Evolutionary conservation across 202 grass and related monocot genomes (phyloP), one percentile per base, ranked within the genome.

Genomic region (Digitaria exilis): DNA sequence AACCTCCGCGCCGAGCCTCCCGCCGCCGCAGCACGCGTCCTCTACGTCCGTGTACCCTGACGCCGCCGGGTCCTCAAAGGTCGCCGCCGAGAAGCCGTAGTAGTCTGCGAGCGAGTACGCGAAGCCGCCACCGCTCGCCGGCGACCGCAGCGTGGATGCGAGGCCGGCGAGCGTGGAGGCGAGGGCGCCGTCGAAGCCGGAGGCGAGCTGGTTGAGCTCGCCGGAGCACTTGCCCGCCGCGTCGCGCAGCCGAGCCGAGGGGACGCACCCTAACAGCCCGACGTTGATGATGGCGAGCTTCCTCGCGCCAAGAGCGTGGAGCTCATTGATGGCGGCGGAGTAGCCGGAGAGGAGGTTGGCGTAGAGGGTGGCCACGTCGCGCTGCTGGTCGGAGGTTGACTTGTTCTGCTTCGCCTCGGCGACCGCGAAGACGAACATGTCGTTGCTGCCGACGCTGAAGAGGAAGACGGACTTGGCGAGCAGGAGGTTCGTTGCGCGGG

Each of bases 11-110:
- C 66, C 56, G 25, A 87, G 71, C 78, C 65, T 41, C 14, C 84
- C 77, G n/a, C 68, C 41, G 7, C 84, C 84, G 44, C 84, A 87
- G 66, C 84, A 87, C 41, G 84, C 77, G 52, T 56, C 74, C 30
- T 43, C 28, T 9, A 63, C 9, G 69, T 3, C 45, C 19, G 46
- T 31, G 35, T 56, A 87, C 51, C 84, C 80, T 46, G 19, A 26
- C 4, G 55, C 69, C 14, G 11, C 2, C 0, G 56, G 80, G 21
- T 82, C 14, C 6, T 28, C 68, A 21, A 73, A 39, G 56, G 67
- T 67, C 30, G 4, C 28, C 4, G 18, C 1, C 0, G 71, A 15
- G 1, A 70, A n/a, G n/a, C 15, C 8, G 61, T 77, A 71, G 45
- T 48, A 51, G 57, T 71, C 50, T 3, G 25, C 59, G 63, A 84